phyloP scores from a whole-genome alignment of 2,329 filamentous ascomycete species.

The Thelonectria rubi region DNA sequence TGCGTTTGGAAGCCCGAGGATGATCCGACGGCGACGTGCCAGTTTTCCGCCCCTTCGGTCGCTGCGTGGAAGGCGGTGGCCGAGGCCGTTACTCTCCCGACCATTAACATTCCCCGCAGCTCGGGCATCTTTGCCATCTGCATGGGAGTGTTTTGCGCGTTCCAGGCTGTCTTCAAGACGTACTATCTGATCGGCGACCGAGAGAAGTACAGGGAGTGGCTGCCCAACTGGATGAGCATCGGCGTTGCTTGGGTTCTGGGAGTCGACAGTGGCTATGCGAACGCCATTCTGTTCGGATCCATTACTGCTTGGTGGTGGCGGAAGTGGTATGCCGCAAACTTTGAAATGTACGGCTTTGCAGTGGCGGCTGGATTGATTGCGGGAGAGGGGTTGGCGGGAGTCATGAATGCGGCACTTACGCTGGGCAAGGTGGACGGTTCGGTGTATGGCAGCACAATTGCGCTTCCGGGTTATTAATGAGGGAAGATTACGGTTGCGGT shows the following conservation, averaged over 20 bases:
- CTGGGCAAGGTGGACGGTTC: conserved; percentile 47
- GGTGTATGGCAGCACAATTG: conserved; percentile 34
- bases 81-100: conserved; percentile 64
- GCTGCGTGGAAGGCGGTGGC: conserved; percentile 73
- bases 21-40: conserved; percentile 52
- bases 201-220: conserved; percentile 64
- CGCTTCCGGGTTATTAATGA: conserved; percentile 24
- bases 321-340: conserved; percentile 59
- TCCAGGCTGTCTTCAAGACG: conserved; percentile 63
- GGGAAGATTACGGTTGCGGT: neutral
- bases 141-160: conserved; percentile 59
- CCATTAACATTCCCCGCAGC: conserved; percentile 63
- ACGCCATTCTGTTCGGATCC: conserved; percentile 66
- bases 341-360: conserved; percentile 66
- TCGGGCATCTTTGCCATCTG: conserved; percentile 66
- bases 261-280: conserved; percentile 61
- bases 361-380: conserved; percentile 70
- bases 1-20: conserved; percentile 66
- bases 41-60: conserved; percentile 71
- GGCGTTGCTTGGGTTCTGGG: conserved; percentile 68
- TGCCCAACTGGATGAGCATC: conserved; percentile 71
- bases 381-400: conserved; percentile 70
- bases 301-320: conserved; percentile 63
- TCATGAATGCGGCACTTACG: conserved; percentile 62
- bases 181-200: conserved; percentile 61